Evolutionary conservation across 1,284 basidiomycete species (phyloP), one percentile per base, ranked within the genome.

Genomic region (Schizophyllum amplum): DNA sequence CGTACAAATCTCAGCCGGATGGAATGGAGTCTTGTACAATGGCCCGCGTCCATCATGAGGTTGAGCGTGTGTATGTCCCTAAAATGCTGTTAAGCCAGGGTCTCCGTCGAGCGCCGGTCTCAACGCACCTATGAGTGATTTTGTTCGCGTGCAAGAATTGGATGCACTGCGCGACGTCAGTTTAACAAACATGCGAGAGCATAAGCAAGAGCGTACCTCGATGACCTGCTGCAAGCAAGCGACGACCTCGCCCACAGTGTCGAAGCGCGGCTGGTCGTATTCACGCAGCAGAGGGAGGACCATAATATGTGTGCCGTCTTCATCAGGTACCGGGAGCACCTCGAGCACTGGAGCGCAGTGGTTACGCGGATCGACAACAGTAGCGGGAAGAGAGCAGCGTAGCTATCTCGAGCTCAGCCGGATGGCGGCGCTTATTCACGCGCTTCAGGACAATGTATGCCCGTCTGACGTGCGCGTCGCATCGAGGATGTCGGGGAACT

Each of bases 101-200:
- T 6, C 20, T 49, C n/a, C 9, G 17, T 5, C 5, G 48, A 20
- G 20, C 48, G 6, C 6, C 4, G 13, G 13, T 20, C 9, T 11
- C 5, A 24, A 9, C 23, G 48, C 4, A 50, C 48, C 24, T 9
- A 26, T 58, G 54, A 26, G 47, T 33, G 1, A 55, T 24, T n/a
- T 68, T 59, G 21, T 72, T 62, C 4, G 67, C 23, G 57, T 77
- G 76, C 63, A 77, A 68, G 54, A 71, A 76, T 54, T 65, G 63
- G 0, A 77, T 48, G 1, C 73, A 74, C 74, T 76, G 33, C 1
- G 5, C 5, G 11, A n/a, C 13, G 21, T n/a, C 20, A 17, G 2
- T 17, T 21, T 9, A 21, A 23, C 20, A 47, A 13, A 50, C 15
- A 11, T 48, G 3, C n/a, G 20, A 11, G 15, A 11, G 22, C 0